Conservation (phyloP, 129 eudicot species). For the Sambucus nigra region DNA sequence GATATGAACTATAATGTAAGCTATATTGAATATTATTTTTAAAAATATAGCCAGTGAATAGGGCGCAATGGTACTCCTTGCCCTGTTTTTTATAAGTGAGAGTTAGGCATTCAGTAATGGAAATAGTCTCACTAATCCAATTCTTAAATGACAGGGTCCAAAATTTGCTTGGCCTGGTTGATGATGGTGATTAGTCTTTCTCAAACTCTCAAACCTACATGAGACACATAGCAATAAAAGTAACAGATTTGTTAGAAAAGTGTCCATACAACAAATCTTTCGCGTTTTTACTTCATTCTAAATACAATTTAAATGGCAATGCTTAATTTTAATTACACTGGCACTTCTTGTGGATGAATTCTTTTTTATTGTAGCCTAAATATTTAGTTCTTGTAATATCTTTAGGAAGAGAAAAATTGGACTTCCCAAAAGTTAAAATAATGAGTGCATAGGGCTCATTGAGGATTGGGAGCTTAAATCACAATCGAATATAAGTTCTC, state of each 20-base stretch:
- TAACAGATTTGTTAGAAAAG: too few species aligned
- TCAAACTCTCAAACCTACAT: not conserved
- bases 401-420: not conserved
- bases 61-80: conserved; percentile 9
- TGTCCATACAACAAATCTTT: too few species aligned
- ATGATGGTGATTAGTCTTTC: conserved; percentile 4
- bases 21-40: too few species aligned
- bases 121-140: not conserved
- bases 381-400: not conserved
- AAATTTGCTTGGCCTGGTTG: not conserved
- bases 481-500: not conserved
- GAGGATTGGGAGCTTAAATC: conserved; percentile 3
- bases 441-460: conserved; percentile 24
- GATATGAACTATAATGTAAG: too few species aligned
- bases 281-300: too few species aligned
- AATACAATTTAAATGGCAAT: too few species aligned
- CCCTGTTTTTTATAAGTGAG: conserved; percentile 9
- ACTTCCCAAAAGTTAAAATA: conserved; percentile 10
- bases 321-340: too few species aligned
- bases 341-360: too few species aligned
- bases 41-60: conserved; percentile 5
- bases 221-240: too few species aligned
- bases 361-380: too few species aligned
- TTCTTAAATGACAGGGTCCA: too few species aligned
- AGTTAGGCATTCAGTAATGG: too few species aligned